phyloP scores from a whole-genome alignment of 2,329 filamentous ascomycete genomes.

The Orbilia oligospora region DNA sequence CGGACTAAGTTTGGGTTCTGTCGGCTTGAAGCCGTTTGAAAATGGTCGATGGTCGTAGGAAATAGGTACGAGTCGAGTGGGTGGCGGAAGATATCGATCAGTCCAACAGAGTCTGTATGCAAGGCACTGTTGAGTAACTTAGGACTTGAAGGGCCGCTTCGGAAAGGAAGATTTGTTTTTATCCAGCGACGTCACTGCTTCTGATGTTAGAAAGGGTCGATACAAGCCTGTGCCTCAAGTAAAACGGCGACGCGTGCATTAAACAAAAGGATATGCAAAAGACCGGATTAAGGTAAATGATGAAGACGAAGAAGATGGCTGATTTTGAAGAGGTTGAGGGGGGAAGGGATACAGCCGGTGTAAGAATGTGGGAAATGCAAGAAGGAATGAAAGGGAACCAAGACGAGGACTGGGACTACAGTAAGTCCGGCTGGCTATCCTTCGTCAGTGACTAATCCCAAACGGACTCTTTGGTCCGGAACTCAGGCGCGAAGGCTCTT shows the following conservation, averaged over 20 bases:
- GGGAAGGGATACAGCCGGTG: conserved; percentile 23
- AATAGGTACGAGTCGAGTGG: conserved; percentile 18
- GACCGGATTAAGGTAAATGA: conserved; percentile 17
- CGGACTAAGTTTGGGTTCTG: conserved; percentile 39
- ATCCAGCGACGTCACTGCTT: conserved; percentile 49
- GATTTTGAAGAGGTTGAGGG: conserved; percentile 24
- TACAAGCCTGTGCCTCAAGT: conserved; percentile 30
- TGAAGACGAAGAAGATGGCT: background rate
- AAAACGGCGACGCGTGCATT: conserved; percentile 60
- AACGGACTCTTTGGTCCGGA: conserved; percentile 34
- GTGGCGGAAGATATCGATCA: conserved; percentile 15
- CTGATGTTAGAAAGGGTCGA: conserved; percentile 53
- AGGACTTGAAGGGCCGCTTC: conserved; percentile 27
- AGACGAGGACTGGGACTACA: conserved; percentile 4
- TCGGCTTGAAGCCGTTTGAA: conserved; percentile 47
- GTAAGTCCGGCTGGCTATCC: conserved; percentile 38
- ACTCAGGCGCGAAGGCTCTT: conserved; percentile 20
- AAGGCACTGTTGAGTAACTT: conserved; percentile 34
- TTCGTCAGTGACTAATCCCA: conserved; percentile 55
- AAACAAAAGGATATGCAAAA: conserved; percentile 44
- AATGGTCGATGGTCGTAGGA: conserved; percentile 1
- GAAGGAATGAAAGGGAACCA: conserved; percentile 46
- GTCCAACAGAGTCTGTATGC: conserved; percentile 6
- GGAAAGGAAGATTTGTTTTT: conserved; percentile 36
- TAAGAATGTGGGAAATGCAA: conserved; percentile 57